Evolutionary conservation across 2,329 filamentous ascomycete genomes (phyloP).

Genomic region (Fusarium sp.): DNA sequence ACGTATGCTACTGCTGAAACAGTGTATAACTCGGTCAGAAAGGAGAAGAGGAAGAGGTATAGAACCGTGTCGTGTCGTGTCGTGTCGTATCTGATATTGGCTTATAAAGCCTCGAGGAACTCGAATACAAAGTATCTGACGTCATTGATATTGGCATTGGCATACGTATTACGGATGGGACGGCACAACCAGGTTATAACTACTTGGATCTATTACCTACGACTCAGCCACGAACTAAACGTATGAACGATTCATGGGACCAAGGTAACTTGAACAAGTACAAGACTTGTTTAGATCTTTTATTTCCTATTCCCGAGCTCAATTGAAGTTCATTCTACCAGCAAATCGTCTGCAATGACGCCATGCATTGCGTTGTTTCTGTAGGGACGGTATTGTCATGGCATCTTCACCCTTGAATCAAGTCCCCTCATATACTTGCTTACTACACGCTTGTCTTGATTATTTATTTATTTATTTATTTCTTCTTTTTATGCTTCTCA

Average conservation of each 20-base stretch:
- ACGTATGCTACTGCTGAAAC: background rate
- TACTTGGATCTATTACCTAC: background rate
- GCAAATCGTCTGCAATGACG: background rate
- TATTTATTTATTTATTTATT: too few relatives aligned
- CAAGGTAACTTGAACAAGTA: too few relatives aligned
- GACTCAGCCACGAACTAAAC: too few relatives aligned
- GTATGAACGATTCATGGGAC: too few relatives aligned
- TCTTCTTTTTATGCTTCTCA: too few relatives aligned
- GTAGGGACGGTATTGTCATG: too few relatives aligned
- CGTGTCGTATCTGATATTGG: background rate
- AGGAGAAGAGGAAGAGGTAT: background rate
- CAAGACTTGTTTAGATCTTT: too few relatives aligned
- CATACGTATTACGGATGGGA: constrained; percentile 5
- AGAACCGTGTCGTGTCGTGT: too few relatives aligned
- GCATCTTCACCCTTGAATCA: too few relatives aligned
- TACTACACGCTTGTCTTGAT: too few relatives aligned
- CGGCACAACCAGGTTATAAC: constrained; percentile 10
- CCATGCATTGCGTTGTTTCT: background rate
- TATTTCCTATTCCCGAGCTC: background rate
- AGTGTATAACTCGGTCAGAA: background rate
- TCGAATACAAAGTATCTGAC: constrained; percentile 7
- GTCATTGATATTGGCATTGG: constrained; percentile 20
- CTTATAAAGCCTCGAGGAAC: background rate
- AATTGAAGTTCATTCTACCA: background rate
- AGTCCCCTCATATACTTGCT: too few relatives aligned